Evolutionary conservation across 1,139 yeast species (phyloP), one percentile per base, ranked within the genome.

Genomic region (Lodderomyces theae): DNA sequence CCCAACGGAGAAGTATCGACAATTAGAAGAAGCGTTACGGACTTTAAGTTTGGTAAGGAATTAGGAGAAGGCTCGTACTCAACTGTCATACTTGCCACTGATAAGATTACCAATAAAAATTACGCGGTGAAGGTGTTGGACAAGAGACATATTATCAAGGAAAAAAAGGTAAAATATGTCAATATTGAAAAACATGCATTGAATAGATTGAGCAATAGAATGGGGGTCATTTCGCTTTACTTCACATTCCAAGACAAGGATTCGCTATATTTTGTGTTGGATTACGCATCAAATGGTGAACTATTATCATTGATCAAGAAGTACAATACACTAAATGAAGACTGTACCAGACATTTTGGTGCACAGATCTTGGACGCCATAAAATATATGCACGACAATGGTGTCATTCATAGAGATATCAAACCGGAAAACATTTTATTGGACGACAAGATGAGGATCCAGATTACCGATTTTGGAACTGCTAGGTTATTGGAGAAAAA

Each of bases 1-100:
- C 32, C 35, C 2, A 36, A 32, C 5, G 46, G 46, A 7, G 43
- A 43, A 21, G 50, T 49, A 25, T 54, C 56, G 37, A 51, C 69
- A 6, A 63, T 72, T 23, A 78, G 78, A 53, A 72, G 87, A 54
- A 74, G 84, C 16, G 96, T 90, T 2, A 75, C 77, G 49, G 98
- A 92, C 63, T 94, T 90, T 63, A 80, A 81, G 48, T 89, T 92
- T 56, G 92, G 95, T 26, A 81, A 84, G 41, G 80, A 83, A 43
- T 74, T 94, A 33, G 99, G 99, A 8, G 96, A 89, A 58, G 99
- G 99, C 1, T 88, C 97, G 1, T 94, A 92, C 57, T 90, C 97
- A 3, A 89, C 96, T 5, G 97, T 92, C 5, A 86, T 85, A 39
- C 80, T 86, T 40, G 98, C 95, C 0, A 74, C 86, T 2, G 96